Conservation (phyloP, 2,329 filamentous ascomycete species). For the Aschersonia sp. region DNA sequence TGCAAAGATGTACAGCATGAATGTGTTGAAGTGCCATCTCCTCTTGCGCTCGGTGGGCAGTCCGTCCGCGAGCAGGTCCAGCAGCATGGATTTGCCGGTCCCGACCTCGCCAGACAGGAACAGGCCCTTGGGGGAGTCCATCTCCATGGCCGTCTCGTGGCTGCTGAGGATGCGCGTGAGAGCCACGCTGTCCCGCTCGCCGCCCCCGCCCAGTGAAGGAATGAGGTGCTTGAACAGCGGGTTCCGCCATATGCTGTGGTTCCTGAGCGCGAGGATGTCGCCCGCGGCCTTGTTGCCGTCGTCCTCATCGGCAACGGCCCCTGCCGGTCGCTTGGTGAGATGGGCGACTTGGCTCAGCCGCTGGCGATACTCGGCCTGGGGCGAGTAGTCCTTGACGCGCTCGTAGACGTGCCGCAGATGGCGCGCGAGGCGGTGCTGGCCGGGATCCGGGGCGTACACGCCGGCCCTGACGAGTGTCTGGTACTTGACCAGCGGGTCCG, state of each 20-base stretch:
- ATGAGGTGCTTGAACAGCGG: constrained; percentile 47
- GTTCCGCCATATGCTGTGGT: constrained; percentile 42
- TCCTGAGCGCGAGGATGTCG: constrained; percentile 29
- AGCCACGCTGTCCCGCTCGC: constrained; percentile 44
- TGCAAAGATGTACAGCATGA: constrained; percentile 67
- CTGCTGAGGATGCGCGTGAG: constrained; percentile 54
- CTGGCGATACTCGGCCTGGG: constrained; percentile 52
- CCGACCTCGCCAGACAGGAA: constrained; percentile 73
- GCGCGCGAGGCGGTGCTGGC: constrained; percentile 58
- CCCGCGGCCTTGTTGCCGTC: constrained; percentile 16
- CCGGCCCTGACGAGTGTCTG: constrained; percentile 54
- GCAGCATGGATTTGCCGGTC: constrained; percentile 73
- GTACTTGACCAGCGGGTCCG: constrained; percentile 66
- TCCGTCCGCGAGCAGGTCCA: constrained; percentile 67
- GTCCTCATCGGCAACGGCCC: constrained; percentile 4
- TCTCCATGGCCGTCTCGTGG: constrained; percentile 55
- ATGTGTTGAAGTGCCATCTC: constrained; percentile 74
- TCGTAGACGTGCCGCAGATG: constrained; percentile 67
- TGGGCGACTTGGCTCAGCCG: constrained; percentile 46
- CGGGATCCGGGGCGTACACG: constrained; percentile 51
- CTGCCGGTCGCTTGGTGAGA: constrained; percentile 18
- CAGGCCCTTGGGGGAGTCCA: constrained; percentile 59
- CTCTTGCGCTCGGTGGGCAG: constrained; percentile 59
- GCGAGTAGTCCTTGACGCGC: constrained; percentile 65
- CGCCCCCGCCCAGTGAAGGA: constrained; percentile 22